Evolutionary conservation across 768 basidiomycete species (phyloP), one percentile per base, ranked within the genome.

Genomic region (Podaxis sp.): DNA sequence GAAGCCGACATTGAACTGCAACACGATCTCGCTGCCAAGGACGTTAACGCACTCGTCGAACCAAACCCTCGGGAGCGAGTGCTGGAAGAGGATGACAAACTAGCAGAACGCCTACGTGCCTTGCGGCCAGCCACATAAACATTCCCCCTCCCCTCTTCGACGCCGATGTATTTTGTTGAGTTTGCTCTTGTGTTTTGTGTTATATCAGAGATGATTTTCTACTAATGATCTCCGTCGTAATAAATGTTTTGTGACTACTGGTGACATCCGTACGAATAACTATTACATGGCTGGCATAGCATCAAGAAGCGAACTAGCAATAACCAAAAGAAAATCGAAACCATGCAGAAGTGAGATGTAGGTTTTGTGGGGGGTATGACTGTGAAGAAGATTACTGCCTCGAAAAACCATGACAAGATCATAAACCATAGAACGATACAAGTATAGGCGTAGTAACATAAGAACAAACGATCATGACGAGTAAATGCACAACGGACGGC

Each of bases 1-100:
- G 96, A 99, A 74, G 94, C 94, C 24, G 91, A 98, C 66, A 91
- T 99, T 63, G 94, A 99, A 73, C 76, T 97, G 25, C 89, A 94
- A 73, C 97, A 98, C 59, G 94, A 95, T 70, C 81, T 98, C 33
- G 85, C 89, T 19, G 75, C 82, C 52, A 87, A 85, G 68, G 83
- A 88, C 68, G 72, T 86, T 37, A 75, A 80, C 9, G 74, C 79
- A 49, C 84, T 93, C 9, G 80, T 89, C 0, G 87, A 88, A 61
- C 71, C 89, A 2, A 65, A 72, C 43, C 75, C 79, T 4, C 47
- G 64, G 24, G 86, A 87, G 66, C 79, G 76, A 49, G 69, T 86
- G 55, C 81, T 85, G 22, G 89, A 95, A 70, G 93, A 94, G 74
- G 94, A 95, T 67, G 79, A 79, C 47, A 85, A 83, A 74, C 79